Evolutionary conservation across 306 rosid species (phyloP), one percentile per base, ranked within the genome.

Genomic region (Vigna hirtella): DNA sequence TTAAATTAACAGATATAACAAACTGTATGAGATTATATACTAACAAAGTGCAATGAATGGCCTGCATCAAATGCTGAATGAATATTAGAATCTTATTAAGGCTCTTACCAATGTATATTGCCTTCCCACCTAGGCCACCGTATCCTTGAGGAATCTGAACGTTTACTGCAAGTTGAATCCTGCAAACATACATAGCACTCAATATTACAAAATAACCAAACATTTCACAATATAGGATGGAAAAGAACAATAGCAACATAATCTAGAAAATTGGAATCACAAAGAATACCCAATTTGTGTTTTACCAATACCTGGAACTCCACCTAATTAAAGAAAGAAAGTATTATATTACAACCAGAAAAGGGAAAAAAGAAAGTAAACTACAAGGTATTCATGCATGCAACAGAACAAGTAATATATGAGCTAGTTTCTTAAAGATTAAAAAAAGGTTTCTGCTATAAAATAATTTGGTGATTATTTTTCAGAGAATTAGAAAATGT

Each of bases 301-400:
- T 93, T 95, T 92, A 81, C 98, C 97, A 3, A 95, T 93, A 78
- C 99, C 99, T 0, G 98, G 99, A 69, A 92, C 93, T 75, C 99
- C 98, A 81, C 98, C 99, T 93, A 79, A 63, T 76, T 32, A 85
- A 55, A 59, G 16, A 43, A 67, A 56, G 16, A 73, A 52, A 66
- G 38, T 58, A 78, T 62, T n/a, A 80, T 63, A 64, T 65, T 76
- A 24, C 64, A 18, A 26, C 24, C 16, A 12, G 16, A 70, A 66
- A 57, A 57, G 36, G 16, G 83, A 48, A 82, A 76, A 36, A 70
- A 50, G 66, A 68, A 38, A 18, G 53, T 7, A 77, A 70, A 24
- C n/a, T 17, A 51, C 62, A n/a, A 53, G 15, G 49, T 52, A 32
- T 38, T 52, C 18, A 59, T 59, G 42, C 42, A 50, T 32, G 67